Evolutionary conservation across 2,329 filamentous ascomycete genomes (phyloP), one percentile per base, ranked within the genome.

Genomic region (Colletotrichum filicis): DNA sequence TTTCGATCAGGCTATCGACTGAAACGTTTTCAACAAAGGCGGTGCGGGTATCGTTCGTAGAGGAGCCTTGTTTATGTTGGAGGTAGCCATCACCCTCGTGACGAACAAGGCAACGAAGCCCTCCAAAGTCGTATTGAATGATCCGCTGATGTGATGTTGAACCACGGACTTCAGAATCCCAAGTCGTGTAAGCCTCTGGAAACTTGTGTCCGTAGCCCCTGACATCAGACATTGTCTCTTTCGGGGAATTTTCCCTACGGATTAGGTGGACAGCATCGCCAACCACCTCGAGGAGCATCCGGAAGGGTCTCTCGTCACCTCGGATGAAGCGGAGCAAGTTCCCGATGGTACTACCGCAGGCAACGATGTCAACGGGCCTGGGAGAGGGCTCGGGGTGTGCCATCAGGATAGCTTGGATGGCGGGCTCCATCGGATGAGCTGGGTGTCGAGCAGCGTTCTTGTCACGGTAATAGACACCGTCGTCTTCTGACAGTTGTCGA

Each of bases 141-240:
- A 94, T 77, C 1, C 92, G 85, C 77, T 94, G 91, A 73, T 94
- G 90, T 0, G 89, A 90, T 1, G 80, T 81, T 0, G 91, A 93
- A 0, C 85, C 83, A 58, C 83, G 85, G 0, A 90, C 87, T 1
- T 85, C 85, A 0, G 76, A 12, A 11, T 88, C 87, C 91, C 92
- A 94, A 0, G 85, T 89, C 0, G 92, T 94, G 76, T 93, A 91
- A 1, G 85, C 84, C 60, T 93, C 90, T 0, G 90, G 90, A 75
- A 94, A 94, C 0, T 89, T 86, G 75, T 94, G 91, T 0, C 92
- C 92, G 75, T 86, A 93, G 0, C 92, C 92, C 19, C 76, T 76
- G 0, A 94, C 81, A n/a, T 84, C 84, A 0, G 81, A 75, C 5
- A 94, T 90, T 0, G 84, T 77, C 75, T 92, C 89, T 0, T 79